These are phyloP conservation scores for Fusarium luffae DNA, from an alignment of 2,329 filamentous ascomycete genomes.

Conservation along the genomic window DNA sequence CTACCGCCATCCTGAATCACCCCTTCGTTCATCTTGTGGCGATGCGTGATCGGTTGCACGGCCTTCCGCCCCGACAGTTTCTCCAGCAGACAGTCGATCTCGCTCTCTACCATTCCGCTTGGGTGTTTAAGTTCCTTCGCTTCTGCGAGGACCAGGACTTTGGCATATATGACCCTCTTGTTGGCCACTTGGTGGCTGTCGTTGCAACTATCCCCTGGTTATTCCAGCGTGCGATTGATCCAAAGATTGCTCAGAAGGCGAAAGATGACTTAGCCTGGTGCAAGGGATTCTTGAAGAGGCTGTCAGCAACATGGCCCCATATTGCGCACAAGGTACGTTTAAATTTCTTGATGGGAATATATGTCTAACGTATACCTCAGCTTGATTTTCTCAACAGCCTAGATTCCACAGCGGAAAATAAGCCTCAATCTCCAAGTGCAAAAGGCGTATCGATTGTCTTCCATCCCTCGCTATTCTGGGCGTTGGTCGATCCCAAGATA, in stretches of 20 bases:
- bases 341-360: neutral
- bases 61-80: neutral
- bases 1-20: neutral
- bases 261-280: slow-evolving; percentile 3
- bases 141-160: neutral
- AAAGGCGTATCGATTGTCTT: neutral
- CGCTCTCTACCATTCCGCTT: slow-evolving; percentile 2
- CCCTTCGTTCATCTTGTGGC: slow-evolving; percentile 17
- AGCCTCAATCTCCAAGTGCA: neutral
- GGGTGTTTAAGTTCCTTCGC: slow-evolving; percentile 4
- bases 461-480: slow-evolving; percentile 14
- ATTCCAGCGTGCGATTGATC: slow-evolving; percentile 15
- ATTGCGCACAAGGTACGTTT: slow-evolving; percentile 18
- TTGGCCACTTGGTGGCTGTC: slow-evolving; percentile 18
- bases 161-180: slow-evolving; percentile 2
- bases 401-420: neutral
- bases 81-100: slow-evolving; percentile 7
- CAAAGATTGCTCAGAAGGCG: slow-evolving; percentile 4
- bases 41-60: neutral
- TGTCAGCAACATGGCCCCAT: slow-evolving; percentile 22
- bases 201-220: slow-evolving; percentile 24
- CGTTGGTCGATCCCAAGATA: slow-evolving; percentile 12
- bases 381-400: slow-evolving; percentile 6
- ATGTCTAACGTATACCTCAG: neutral
- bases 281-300: neutral